Evolutionary conservation across 1,284 basidiomycete genomes (phyloP), one percentile per base, ranked within the genome.

Genomic region (Marasmius fiardii): DNA sequence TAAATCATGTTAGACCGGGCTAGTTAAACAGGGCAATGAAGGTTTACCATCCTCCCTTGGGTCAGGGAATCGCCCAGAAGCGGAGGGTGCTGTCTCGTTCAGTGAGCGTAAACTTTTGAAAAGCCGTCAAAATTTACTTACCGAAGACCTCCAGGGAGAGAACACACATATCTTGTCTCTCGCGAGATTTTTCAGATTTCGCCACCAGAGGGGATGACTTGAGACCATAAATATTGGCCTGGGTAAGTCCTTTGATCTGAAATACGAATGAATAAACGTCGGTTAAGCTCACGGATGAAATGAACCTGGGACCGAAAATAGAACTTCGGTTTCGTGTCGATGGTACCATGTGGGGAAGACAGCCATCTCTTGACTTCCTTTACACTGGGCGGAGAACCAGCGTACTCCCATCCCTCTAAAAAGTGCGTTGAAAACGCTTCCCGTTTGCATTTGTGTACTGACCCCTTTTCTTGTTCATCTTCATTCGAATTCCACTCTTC

Each of bases 141-240:
- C 93, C 90, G 66, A 95, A 92, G 1, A 95, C 72, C 68, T 98
- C 96, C 47, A 98, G 67, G 2, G 89, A 85, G 44, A 98, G 71
- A 8, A 92, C 75, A 0, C 88, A 85, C 89, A 98, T 93, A 65
- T 81, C 81, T 61, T 90, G 86, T 56, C 80, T 83, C 66, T 85
- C 86, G 24, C 90, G 81, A 4, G 73, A 66, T 3, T 71, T 67
- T 12, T 71, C 69, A 2, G 74, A 69, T 11, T 45, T 56, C 63
- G 56, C 62, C 28, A 61, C 73, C 12, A 72, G 71, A 31, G 83
- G 81, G 4, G 83, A 81, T 23, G 79, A 77, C 60, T 85, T 85
- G 64, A 86, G 74, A 1, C 88, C 89, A 66, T 83, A 90, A 14
- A 79, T 76, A 60, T 89, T 87, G 35, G 75, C 72, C 68, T 89